Evolutionary conservation across 2,329 filamentous ascomycete genomes (phyloP), one percentile per base, ranked within the genome.

Genomic region (Beauveria sp.): DNA sequence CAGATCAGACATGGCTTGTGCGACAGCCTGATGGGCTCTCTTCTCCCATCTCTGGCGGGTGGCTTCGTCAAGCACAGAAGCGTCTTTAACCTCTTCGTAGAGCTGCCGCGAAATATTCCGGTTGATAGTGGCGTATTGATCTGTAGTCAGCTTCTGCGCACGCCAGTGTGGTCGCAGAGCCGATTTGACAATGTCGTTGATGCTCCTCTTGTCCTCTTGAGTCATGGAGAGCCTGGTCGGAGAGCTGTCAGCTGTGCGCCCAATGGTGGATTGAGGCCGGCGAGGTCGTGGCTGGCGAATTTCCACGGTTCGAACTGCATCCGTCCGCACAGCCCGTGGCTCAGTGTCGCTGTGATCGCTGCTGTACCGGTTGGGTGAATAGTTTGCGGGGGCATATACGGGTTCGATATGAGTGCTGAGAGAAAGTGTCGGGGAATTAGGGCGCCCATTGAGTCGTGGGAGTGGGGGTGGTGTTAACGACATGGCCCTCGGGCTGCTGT

Each of bases 81-180:
- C 79, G 63, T 81, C 77, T 53, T 78, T 78, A 51, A 84, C 79
- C 64, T 86, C 82, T 65, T 86, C 91, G 74, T 99, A 99, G 62
- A 99, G 79, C 76, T 88, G 90, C 62, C 91, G 88, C 47, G 91
- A 97, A 40, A 98, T 87, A 63, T 89, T 88, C 64, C 92, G 87
- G 71, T 98, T 98, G 75, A 98, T 96, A 61, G 86, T 86, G 3
- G 91, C 93, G 73, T 96, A 99, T 73, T 97, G 89, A 63, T 96
- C 90, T 67, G 92, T 90, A 20, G 87, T 91, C 64, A 98, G 82
- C 65, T 88, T 84, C 67, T 89, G 87, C 47, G 88, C 88, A 64
- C 87, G 84, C 79, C 93, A 98, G 66, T 91, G 84, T 38, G 93
- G 91, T 67, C 90, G 90, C 49, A 99, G 79, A 6, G 90, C 91